These are phyloP conservation scores for Paracoccidioides lutzii DNA, from an alignment of 2,329 filamentous ascomycete species.

Conservation along the genomic window DNA sequence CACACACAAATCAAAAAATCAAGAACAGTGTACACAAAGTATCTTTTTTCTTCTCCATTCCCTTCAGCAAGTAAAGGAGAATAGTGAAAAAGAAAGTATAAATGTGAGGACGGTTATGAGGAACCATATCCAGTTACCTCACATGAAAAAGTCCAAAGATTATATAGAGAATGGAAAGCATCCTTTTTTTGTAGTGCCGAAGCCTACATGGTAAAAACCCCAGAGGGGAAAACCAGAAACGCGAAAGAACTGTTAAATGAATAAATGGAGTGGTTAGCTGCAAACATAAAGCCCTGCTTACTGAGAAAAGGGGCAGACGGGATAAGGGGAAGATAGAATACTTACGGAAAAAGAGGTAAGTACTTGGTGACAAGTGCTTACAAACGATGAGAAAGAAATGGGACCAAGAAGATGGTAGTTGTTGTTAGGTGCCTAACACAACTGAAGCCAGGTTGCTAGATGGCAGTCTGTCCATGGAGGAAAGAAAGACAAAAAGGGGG, in stretches of 20 bases:
- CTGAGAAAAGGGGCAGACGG: neutral
- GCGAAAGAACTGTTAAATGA: neutral
- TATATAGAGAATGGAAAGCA: neutral
- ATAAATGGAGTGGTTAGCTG: neutral
- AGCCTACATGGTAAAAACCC: constrained; percentile 4
- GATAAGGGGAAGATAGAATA: neutral
- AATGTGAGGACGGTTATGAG: neutral
- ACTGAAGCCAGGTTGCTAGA: neutral
- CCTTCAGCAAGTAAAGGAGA: constrained; percentile 7
- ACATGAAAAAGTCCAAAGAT: neutral
- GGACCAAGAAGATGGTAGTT: neutral
- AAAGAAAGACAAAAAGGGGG: constrained; percentile 5
- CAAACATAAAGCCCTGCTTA: neutral
- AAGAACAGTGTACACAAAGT: neutral
- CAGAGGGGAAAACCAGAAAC: constrained; percentile 1
- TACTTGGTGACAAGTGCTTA: neutral
- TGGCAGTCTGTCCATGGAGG: neutral
- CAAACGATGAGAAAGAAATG: neutral
- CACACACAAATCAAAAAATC: neutral
- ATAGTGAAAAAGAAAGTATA: constrained; percentile 10
- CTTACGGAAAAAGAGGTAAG: neutral
- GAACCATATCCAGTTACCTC: neutral
- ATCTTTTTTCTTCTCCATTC: constrained; percentile 8
- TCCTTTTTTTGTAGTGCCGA: constrained; percentile 1
- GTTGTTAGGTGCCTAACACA: neutral